phyloP scores from a whole-genome alignment of 2,329 filamentous ascomycete species.

The Ophiocordyceps camponoti-rufipedis region DNA sequence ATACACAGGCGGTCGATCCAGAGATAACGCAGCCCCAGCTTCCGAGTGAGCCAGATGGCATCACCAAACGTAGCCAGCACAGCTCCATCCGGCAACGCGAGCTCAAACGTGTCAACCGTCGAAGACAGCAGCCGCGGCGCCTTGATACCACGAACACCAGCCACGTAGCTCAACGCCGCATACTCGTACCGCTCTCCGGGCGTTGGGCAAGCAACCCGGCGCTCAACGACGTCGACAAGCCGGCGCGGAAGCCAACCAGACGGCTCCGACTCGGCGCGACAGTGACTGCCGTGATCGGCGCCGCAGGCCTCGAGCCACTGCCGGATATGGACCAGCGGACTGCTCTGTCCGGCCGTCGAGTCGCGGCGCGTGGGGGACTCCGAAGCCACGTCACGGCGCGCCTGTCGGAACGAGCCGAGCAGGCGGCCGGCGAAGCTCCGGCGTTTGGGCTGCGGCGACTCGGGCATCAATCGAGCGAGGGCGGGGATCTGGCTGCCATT shows the following conservation, averaged over 20 bases:
- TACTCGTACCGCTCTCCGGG: constrained; percentile 17
- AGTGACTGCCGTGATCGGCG: constrained; percentile 21
- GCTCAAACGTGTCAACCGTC: constrained; percentile 18
- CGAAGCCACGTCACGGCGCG: constrained; percentile 10
- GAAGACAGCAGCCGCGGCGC: constrained; percentile 14
- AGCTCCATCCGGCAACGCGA: constrained; percentile 16
- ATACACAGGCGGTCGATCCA: constrained; percentile 29
- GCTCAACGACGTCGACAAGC: constrained; percentile 22
- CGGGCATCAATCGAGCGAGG: constrained; percentile 1
- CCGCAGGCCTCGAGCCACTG: constrained; percentile 26
- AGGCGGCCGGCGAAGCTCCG: constrained; percentile 23
- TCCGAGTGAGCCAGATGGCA: constrained; percentile 24
- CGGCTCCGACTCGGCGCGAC: constrained; percentile 10
- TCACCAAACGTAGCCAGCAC: constrained; percentile 23
- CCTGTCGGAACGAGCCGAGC: constrained; percentile 14
- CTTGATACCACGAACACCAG: constrained; percentile 9
- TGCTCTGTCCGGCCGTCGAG: constrained; percentile 9
- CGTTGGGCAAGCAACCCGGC: constrained; percentile 18
- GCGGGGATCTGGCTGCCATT: neutral
- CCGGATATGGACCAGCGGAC: constrained; percentile 9
- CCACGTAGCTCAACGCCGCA: constrained; percentile 27
- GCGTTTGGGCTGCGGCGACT: constrained; percentile 13
- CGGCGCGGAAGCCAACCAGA: constrained; percentile 20
- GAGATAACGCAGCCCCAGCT: constrained; percentile 22
- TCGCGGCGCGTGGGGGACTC: constrained; percentile 11